Percentiles rank a stretch among this genome's conserved stretches.
Evolutionary conservation across 75 land plant genomes (phyloP).

Genomic region (Pinus tabuliformis): DNA sequence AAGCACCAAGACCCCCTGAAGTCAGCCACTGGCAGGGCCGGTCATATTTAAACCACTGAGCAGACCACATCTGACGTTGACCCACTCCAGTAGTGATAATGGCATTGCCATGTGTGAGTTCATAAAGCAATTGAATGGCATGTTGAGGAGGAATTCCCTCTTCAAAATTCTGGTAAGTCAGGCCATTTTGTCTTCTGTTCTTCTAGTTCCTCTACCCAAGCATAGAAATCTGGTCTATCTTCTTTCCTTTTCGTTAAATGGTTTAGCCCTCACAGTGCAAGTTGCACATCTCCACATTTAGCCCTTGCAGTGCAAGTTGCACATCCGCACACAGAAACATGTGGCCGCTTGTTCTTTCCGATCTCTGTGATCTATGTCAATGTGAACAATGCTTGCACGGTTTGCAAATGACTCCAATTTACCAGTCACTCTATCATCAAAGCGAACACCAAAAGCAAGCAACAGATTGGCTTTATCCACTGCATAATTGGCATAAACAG

Average conservation of each 20-base stretch:
- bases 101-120: slow-evolving; percentile 68
- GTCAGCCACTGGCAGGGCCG: slow-evolving; percentile 83
- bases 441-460: no score
- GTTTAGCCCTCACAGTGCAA: slow-evolving; percentile 63
- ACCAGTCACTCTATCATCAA: no score
- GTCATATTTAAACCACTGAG: slow-evolving; percentile 80
- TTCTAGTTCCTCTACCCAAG: slow-evolving; percentile 68
- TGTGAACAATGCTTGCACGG: no score
- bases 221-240: slow-evolving; percentile 41
- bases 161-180: slow-evolving; percentile 58
- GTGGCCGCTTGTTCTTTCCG: no score
- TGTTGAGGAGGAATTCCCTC: slow-evolving; percentile 81
- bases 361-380: no score
- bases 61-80: slow-evolving; percentile 98
- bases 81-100: slow-evolving; percentile 85
- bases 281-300: no score
- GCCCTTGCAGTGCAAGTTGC: no score
- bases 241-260: slow-evolving; percentile 26
- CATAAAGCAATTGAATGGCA: slow-evolving; percentile 76
- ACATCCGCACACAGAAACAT: no score
- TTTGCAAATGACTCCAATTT: no score
- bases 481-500: slow-evolving; percentile 66
- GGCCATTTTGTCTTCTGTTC: slow-evolving; percentile 69
- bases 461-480: no score
- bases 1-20: slow-evolving; percentile 83